Evolutionary conservation across 1,284 basidiomycete genomes (phyloP).

Genomic region (Gymnopus androsaceus): DNA sequence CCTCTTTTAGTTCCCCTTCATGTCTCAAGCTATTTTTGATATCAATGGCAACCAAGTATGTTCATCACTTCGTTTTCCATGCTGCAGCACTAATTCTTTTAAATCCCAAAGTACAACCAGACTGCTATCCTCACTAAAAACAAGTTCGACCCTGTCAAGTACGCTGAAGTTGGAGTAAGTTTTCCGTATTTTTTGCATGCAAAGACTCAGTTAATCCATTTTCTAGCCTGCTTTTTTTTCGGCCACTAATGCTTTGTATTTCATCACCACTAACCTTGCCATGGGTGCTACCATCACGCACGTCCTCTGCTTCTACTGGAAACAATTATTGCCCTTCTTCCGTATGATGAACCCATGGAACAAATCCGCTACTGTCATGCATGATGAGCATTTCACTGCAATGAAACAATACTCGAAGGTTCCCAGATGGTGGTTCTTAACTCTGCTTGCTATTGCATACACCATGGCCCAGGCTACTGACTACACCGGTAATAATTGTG

Average conservation of each 20-base stretch:
- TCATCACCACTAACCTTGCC: constrained; percentile 1
- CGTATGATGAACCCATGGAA: constrained; percentile 20
- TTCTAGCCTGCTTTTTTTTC: constrained; percentile 20
- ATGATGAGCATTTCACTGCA: constrained; percentile 21
- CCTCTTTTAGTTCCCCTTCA: constrained; percentile 15
- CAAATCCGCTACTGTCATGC: constrained; percentile 17
- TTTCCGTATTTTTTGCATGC: not conserved
- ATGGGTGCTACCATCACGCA: constrained; percentile 22
- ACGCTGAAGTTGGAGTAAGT: constrained; percentile 18
- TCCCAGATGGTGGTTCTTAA: constrained; percentile 9
- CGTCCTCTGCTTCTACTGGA: constrained; percentile 17
- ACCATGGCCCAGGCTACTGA: constrained; percentile 22
- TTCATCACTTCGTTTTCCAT: too few species aligned
- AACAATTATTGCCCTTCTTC: constrained; percentile 10
- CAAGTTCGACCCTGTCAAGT: constrained; percentile 20
- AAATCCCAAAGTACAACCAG: constrained; percentile 12
- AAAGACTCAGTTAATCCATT: not conserved
- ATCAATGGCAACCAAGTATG: constrained; percentile 7
- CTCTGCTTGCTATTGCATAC: constrained; percentile 18
- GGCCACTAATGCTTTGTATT: constrained; percentile 19
- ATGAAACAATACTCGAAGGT: constrained; percentile 17
- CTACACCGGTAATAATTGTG: constrained; percentile 20
- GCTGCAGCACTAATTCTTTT: too few species aligned
- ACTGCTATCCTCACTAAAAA: constrained; percentile 19
- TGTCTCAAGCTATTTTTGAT: constrained; percentile 15